Evolutionary conservation across 495 filamentous ascomycete genomes (phyloP), one percentile per base, ranked within the genome.

Genomic region (Penicillium canariense): DNA sequence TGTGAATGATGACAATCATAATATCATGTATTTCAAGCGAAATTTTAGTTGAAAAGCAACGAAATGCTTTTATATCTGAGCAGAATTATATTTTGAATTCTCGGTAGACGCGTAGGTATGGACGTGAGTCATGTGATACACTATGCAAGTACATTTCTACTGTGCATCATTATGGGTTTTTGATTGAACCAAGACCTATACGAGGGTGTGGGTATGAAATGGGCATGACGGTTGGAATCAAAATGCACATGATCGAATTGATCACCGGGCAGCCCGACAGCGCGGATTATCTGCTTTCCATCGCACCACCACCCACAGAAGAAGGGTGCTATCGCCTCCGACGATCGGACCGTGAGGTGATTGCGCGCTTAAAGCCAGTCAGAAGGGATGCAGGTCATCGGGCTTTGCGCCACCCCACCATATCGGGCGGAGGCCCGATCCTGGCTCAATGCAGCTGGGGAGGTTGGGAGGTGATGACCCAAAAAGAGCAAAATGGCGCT

Each of bases 21-120:
- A 67, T 67, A 39, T 59, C 51, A 66, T 64, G 52, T 67, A 57
- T 61, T 58, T 38, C 46, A 55, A 58, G 56, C 56, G 54, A 63
- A 44, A 25, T 49, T 47, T 26, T 38, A 60, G 43, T 23, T 31
- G 40, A 50, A 63, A 61, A 62, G 56, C 57, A 47, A 28, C 51
- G 34, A 23, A n/a, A 45, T 58, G 20, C 43, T 47, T 44, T 15
- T 55, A 47, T 44, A 48, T 52, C 42, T 14, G 18, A 25, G 22
- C 39, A 12, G 0, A n/a, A n/a, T 1, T 14, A 5, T 23, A 20
- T 17, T 36, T 15, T 36, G 3, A 17, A 17, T 1, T 2, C n/a
- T 40, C 20, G 20, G 17, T 23, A 23, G 38, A 14, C 5, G 8
- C 10, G 11, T 22, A 12, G 10, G 20, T 40, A 40, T 23, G 6